Evolutionary conservation across 352 stramenopile species (phyloP).

Genomic region (Phytophthora rubi): DNA sequence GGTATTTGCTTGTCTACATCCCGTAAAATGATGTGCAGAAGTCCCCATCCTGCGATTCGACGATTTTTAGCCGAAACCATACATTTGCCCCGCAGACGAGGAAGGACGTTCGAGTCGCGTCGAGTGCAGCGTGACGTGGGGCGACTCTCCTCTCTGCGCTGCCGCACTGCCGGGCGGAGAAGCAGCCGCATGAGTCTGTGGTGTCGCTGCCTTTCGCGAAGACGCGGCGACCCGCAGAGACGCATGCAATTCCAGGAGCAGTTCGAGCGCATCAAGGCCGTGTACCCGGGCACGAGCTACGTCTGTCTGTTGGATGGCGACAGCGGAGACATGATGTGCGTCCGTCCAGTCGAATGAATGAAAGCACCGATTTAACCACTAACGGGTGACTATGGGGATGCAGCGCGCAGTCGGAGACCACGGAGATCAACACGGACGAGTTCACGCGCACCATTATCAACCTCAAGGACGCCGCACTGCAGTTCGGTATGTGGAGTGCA

Average conservation of each 20-base stretch:
- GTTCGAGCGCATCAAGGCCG: slow-evolving; percentile 73
- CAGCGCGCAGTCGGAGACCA: slow-evolving; percentile 75
- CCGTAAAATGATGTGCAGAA: slow-evolving; percentile 16
- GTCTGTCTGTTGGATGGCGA: slow-evolving; percentile 80
- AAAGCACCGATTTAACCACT: not conserved
- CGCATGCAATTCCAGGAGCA: slow-evolving; percentile 72
- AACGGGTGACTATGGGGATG: not conserved
- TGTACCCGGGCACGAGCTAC: slow-evolving; percentile 84
- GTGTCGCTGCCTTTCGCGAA: slow-evolving; percentile 76
- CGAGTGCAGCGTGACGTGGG: slow-evolving; percentile 34
- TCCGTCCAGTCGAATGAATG: slow-evolving; percentile 30
- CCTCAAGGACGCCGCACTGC: slow-evolving; percentile 77
- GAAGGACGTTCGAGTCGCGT: slow-evolving; percentile 17
- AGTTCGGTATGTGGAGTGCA: slow-evolving; percentile 64
- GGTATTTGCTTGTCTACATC: not conserved
- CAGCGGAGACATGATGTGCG: slow-evolving; percentile 84
- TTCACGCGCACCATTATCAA: slow-evolving; percentile 81
- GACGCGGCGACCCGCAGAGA: slow-evolving; percentile 58
- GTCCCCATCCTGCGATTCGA: slow-evolving; percentile 30
- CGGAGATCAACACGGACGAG: slow-evolving; percentile 76
- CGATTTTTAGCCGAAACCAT: slow-evolving; percentile 25
- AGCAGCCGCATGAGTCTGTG: slow-evolving; percentile 58
- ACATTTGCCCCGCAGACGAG: slow-evolving; percentile 29
- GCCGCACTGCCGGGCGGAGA: slow-evolving; percentile 9
- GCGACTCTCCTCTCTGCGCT: slow-evolving; percentile 10